phyloP scores from a whole-genome alignment of 495 filamentous ascomycete species.

The Penicillium cosmopolitanum region DNA sequence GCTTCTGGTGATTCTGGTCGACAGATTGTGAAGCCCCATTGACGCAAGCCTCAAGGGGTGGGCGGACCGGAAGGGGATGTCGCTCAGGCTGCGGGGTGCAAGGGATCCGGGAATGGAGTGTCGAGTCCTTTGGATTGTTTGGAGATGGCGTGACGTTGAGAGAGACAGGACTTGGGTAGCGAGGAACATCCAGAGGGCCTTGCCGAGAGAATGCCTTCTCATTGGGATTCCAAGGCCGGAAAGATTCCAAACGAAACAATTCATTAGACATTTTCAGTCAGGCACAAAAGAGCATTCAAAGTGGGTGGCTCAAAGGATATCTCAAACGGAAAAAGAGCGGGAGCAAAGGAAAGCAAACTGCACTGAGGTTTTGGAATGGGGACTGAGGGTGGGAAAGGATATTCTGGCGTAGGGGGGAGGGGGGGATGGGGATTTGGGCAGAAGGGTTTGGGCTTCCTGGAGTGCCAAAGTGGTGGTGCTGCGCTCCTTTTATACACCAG shows the following conservation, averaged over 20 bases:
- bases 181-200: constrained; percentile 4
- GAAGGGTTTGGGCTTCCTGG: background rate
- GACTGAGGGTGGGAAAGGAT: background rate
- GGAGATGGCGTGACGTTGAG: constrained; percentile 14
- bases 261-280: constrained; percentile 11
- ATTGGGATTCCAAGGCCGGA: constrained; percentile 21
- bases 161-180: constrained; percentile 26
- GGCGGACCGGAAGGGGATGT: constrained; percentile 19
- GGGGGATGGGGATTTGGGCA: constrained; percentile 1
- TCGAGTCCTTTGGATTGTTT: background rate
- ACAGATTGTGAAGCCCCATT: constrained; percentile 8
- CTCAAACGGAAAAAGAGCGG: background rate
- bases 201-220: constrained; percentile 11
- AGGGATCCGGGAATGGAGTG: background rate
- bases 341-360: background rate
- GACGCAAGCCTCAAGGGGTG: constrained; percentile 17
- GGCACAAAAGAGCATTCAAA: background rate
- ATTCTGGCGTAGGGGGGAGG: background rate
- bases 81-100: background rate
- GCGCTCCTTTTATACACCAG: constrained; percentile 3
- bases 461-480: background rate
- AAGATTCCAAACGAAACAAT: constrained; percentile 20
- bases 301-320: background rate
- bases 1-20: constrained; percentile 7
- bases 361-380: too few species aligned